A percentile compares a stretch with the other conserved stretches of the same genome.
These are phyloP conservation scores for Canavalia gladiata DNA, from an alignment of 306 rosid genomes.

Conservation along the genomic window DNA sequence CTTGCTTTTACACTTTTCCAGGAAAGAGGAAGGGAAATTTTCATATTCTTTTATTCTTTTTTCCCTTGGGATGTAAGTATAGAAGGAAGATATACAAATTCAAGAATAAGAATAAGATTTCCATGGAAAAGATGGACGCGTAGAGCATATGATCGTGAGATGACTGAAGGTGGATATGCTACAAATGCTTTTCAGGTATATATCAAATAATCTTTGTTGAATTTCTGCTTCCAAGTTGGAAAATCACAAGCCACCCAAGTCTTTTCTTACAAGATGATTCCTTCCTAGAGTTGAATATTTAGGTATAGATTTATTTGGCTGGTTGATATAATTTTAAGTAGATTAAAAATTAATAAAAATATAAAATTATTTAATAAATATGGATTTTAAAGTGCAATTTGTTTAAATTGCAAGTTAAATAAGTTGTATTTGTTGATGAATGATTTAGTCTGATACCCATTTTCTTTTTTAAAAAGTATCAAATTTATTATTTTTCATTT, in stretches of 20 bases:
- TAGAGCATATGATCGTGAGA: conserved; percentile 18
- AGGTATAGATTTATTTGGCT: no score
- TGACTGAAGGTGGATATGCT: conserved; percentile 15
- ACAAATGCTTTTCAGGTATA: background rate
- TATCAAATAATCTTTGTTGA: background rate
- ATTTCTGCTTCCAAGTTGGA: background rate
- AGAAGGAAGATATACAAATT: background rate
- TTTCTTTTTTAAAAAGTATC: no score
- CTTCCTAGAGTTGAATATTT: background rate
- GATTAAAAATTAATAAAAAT: no score
- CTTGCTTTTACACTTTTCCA: background rate
- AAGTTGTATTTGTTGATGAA: no score
- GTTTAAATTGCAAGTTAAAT: no score
- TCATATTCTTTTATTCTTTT: background rate
- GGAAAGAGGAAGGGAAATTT: background rate
- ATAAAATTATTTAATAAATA: no score
- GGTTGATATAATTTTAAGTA: no score
- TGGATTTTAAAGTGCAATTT: no score
- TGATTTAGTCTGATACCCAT: no score
- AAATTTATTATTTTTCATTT: no score
- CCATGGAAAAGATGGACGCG: background rate
- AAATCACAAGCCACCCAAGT: conserved; percentile 41
- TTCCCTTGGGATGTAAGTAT: background rate
- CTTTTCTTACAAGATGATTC: background rate
- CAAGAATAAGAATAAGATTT: background rate